These are phyloP conservation scores for Sicyos baderoa DNA, from an alignment of 306 rosid species.

Conservation along the genomic window DNA sequence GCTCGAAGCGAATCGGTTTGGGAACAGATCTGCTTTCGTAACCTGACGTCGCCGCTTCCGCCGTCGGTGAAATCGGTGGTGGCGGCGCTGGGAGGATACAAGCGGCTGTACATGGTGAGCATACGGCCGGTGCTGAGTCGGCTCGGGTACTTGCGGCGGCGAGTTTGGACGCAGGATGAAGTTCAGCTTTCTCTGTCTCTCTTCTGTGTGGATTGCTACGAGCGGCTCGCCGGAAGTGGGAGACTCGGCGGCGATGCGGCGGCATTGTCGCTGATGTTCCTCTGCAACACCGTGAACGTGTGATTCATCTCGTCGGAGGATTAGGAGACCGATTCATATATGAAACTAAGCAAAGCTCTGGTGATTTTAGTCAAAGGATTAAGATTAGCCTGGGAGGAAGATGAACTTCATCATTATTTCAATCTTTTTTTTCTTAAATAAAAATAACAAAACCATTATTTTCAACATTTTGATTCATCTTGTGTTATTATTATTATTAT, in stretches of 20 bases:
- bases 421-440: too few relatives aligned
- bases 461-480: too few relatives aligned
- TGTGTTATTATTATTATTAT: too few relatives aligned
- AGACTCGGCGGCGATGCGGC: conserved; percentile 33
- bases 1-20: conserved; percentile 69
- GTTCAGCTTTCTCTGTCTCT: conserved; percentile 84
- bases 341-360: too few relatives aligned
- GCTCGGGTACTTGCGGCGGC: conserved; percentile 53
- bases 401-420: too few relatives aligned
- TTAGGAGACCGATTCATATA: too few relatives aligned
- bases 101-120: conserved; percentile 79
- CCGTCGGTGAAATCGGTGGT: conserved; percentile 49
- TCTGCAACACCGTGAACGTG: conserved; percentile 47
- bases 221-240: conserved; percentile 28
- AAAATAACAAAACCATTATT: too few relatives aligned
- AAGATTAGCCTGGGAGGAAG: too few relatives aligned
- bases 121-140: conserved; percentile 84
- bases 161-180: conserved; percentile 74
- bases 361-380: too few relatives aligned
- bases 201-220: conserved; percentile 66
- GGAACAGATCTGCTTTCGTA: conserved; percentile 90
- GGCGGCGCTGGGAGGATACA: conserved; percentile 86
- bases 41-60: conserved; percentile 48
- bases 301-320: conserved; percentile 13
- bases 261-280: conserved; percentile 54